A percentile compares a stretch with the other conserved stretches of the same genome.
These are phyloP conservation scores for Fusarium secorum DNA, from an alignment of 2,329 filamentous ascomycete genomes.

Conservation along the genomic window DNA sequence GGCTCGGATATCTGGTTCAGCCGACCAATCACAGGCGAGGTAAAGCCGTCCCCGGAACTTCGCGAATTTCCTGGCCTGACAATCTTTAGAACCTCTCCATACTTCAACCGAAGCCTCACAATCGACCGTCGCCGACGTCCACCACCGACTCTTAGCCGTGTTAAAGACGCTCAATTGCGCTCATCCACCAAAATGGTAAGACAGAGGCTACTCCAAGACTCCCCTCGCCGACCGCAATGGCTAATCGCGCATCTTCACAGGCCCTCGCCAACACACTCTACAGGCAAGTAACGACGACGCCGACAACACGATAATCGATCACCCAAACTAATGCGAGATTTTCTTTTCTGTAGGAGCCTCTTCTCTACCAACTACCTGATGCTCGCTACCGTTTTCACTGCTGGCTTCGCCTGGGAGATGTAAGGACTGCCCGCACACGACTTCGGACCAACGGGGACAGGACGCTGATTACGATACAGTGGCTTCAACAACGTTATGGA, in stretches of 20 bases:
- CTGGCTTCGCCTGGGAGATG: slow-evolving; percentile 94
- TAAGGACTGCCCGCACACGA: slow-evolving; percentile 58
- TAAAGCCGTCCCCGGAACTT: slow-evolving; percentile 46
- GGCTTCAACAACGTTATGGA: slow-evolving; percentile 84
- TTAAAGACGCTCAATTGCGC: slow-evolving; percentile 45
- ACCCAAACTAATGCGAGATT: slow-evolving; percentile 38
- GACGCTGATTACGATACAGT: slow-evolving; percentile 60
- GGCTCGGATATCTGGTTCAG: slow-evolving; percentile 15
- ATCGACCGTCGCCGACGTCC: slow-evolving; percentile 41
- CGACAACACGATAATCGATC: slow-evolving; percentile 28
- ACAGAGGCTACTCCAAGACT: not conserved
- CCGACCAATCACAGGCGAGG: slow-evolving; percentile 44
- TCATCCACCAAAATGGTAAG: slow-evolving; percentile 50
- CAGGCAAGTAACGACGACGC: slow-evolving; percentile 47
- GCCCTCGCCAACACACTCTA: slow-evolving; percentile 50
- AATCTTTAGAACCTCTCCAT: slow-evolving; percentile 44
- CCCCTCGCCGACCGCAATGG: slow-evolving; percentile 15
- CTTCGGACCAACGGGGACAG: slow-evolving; percentile 29
- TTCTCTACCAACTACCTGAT: slow-evolving; percentile 90
- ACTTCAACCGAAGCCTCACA: slow-evolving; percentile 41
- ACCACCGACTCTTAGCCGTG: slow-evolving; percentile 37
- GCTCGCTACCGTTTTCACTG: slow-evolving; percentile 83
- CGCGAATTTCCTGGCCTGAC: slow-evolving; percentile 48
- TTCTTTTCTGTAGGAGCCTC: slow-evolving; percentile 66
- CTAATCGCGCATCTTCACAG: slow-evolving; percentile 50